phyloP scores from a whole-genome alignment of 805 yeast genomes.

The Kodamaea kakaduensis region DNA sequence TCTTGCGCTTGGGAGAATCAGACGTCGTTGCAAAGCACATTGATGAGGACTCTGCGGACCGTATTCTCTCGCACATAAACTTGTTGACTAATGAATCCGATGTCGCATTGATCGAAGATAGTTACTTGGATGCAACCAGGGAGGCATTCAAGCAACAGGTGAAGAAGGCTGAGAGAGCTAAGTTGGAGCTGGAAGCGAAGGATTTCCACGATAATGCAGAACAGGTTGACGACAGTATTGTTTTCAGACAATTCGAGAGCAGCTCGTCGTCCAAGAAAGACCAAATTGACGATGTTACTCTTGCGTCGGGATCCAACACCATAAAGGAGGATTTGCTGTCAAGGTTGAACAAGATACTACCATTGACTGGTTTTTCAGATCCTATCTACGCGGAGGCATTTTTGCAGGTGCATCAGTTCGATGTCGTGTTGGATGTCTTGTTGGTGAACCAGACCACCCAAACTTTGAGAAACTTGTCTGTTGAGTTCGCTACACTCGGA shows the following conservation, averaged over 20 bases:
- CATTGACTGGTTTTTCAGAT: slow-evolving; percentile 96
- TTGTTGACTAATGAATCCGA: slow-evolving; percentile 67
- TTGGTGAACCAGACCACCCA: slow-evolving; percentile 91
- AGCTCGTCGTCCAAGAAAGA: slow-evolving; percentile 23
- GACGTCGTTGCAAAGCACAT: slow-evolving; percentile 65
- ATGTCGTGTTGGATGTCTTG: slow-evolving; percentile 89
- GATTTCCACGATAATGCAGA: slow-evolving; percentile 61
- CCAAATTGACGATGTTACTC: slow-evolving; percentile 51
- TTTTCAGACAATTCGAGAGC: slow-evolving; percentile 72
- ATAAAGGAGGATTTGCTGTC: slow-evolving; percentile 64
- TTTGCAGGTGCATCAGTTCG: slow-evolving; percentile 93
- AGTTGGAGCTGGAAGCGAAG: slow-evolving; percentile 52
- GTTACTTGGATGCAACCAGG: slow-evolving; percentile 84
- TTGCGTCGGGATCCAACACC: slow-evolving; percentile 49
- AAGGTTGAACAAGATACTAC: slow-evolving; percentile 82
- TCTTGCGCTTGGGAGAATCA: slow-evolving; percentile 82
- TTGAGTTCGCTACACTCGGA: slow-evolving; percentile 94
- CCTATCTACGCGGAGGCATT: slow-evolving; percentile 98
- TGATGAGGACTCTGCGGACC: slow-evolving; percentile 96
- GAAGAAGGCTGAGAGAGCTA: slow-evolving; percentile 53
- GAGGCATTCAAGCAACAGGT: slow-evolving; percentile 77
- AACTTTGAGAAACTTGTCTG: slow-evolving; percentile 85
- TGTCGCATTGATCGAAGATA: slow-evolving; percentile 49
- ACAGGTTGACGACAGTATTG: slow-evolving; percentile 73
- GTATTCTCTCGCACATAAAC: slow-evolving; percentile 83